phyloP scores from a whole-genome alignment of 1,284 basidiomycete species.

The Sanghuangporus weigelae region DNA sequence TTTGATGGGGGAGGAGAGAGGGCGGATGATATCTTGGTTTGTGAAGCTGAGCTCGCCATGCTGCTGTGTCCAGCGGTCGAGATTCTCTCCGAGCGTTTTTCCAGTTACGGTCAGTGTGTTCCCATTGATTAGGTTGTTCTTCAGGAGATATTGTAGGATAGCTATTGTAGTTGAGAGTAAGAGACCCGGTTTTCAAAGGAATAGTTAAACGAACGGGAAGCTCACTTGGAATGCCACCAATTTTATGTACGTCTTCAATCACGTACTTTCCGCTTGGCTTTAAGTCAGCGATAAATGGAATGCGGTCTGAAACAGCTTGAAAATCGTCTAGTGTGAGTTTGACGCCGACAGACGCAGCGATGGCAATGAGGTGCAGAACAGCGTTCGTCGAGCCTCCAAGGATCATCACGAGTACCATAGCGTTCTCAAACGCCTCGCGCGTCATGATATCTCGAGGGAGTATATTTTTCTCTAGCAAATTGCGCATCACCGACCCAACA shows the following conservation, averaged over 20 bases:
- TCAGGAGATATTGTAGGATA: slow-evolving; percentile 76
- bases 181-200: slow-evolving; percentile 24
- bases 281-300: slow-evolving; percentile 85
- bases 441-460: slow-evolving; percentile 97
- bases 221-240: slow-evolving; percentile 82
- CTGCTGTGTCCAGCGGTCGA: slow-evolving; percentile 77
- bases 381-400: slow-evolving; percentile 93
- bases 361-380: slow-evolving; percentile 85
- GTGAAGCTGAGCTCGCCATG: slow-evolving; percentile 67
- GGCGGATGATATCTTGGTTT: slow-evolving; percentile 79
- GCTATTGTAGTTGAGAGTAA: slow-evolving; percentile 38
- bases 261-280: slow-evolving; percentile 90
- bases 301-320: slow-evolving; percentile 78
- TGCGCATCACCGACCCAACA: slow-evolving; percentile 77
- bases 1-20: slow-evolving; percentile 85
- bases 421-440: slow-evolving; percentile 91
- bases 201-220: no score
- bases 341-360: slow-evolving; percentile 86
- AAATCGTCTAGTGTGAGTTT: slow-evolving; percentile 82
- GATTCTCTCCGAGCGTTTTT: slow-evolving; percentile 81
- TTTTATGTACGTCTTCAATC: slow-evolving; percentile 86
- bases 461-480: slow-evolving; percentile 88
- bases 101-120: slow-evolving; percentile 87
- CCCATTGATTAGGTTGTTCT: slow-evolving; percentile 81
- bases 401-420: slow-evolving; percentile 93